phyloP scores from a whole-genome alignment of 805 yeast genomes.

The Kazachstania taianensis region DNA sequence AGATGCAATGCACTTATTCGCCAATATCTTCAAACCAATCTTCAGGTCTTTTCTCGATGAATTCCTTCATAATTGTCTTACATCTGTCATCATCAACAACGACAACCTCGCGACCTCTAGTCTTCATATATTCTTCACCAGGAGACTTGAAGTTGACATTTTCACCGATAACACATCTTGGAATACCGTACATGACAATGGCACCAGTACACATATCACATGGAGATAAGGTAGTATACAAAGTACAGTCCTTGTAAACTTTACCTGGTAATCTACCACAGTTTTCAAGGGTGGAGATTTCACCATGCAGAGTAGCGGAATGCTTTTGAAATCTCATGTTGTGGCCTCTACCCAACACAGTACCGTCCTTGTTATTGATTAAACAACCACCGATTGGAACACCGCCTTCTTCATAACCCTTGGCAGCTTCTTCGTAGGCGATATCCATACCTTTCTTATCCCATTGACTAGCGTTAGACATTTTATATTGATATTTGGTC shows the following conservation, averaged over 20 bases:
- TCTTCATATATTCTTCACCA: slow-evolving; percentile 62
- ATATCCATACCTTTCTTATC: slow-evolving; percentile 56
- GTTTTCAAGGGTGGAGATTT: slow-evolving; percentile 77
- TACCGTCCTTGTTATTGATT: slow-evolving; percentile 50
- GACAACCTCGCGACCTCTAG: slow-evolving; percentile 64
- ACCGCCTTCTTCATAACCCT: slow-evolving; percentile 74
- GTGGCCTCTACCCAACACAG: slow-evolving; percentile 79
- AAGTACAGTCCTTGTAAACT: slow-evolving; percentile 73
- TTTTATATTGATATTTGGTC: too few species aligned
- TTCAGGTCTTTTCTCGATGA: slow-evolving; percentile 66
- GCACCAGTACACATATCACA: slow-evolving; percentile 96
- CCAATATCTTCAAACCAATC: slow-evolving; percentile 84
- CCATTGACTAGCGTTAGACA: slow-evolving; percentile 42
- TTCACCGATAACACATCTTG: slow-evolving; percentile 83
- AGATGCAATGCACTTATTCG: slow-evolving; percentile 13
- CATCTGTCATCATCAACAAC: slow-evolving; percentile 52
- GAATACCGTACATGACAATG: slow-evolving; percentile 76
- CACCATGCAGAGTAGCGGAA: slow-evolving; percentile 85
- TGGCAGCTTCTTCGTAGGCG: slow-evolving; percentile 62
- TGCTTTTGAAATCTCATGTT: slow-evolving; percentile 79
- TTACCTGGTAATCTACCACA: slow-evolving; percentile 83
- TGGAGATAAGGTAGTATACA: slow-evolving; percentile 88
- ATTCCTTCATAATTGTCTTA: slow-evolving; percentile 61
- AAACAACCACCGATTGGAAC: slow-evolving; percentile 58
- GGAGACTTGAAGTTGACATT: slow-evolving; percentile 66